Base-by-base conservation (phyloP, 805 yeast genomes). In the Metschnikowia hibisci region DNA sequence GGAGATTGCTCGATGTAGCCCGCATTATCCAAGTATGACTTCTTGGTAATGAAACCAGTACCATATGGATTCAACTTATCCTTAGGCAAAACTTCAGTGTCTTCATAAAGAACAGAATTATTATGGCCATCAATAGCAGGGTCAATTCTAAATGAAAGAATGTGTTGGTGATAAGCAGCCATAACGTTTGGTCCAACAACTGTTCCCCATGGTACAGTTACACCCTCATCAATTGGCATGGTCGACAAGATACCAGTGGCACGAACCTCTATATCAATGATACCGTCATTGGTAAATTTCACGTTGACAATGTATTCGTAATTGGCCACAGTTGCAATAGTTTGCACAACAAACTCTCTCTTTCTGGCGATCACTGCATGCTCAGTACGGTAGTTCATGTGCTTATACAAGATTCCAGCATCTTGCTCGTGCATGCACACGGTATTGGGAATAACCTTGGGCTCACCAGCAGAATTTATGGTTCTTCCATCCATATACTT, bases 211-310 rank as follows among this genome's bases (percentile, higher is more conserved):
- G 84, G 84, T 48, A 82, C 85, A 42, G 67, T 73, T 47, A 74
- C 75, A 57, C 76, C 80, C 52, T 77, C 81, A 51, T 85, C 90
- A 52, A 84, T 80, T 55, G 89, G 88, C 84, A 82, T 84, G 46
- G 95, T 85, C 28, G 91, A 84, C 53, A 85, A 73, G 57, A 85
- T 85, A 74, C 95, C 95, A 45, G 95, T 85, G 48, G 93, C 93
- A 68, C 91, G 77, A 46, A 83, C 82, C 63, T 86, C 88, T 48
- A 85, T 80, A 51, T 80, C 81, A 55, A 85, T 81, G 42, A 82
- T 81, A 57, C 90, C 95, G 52, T 82, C 88, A 64, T 80, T 87
- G 56, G 81, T 85, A 57, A 85, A 80, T 59, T 83, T 77, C 60
- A 81, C 68, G 66, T 84, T 84, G 54, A 84, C 63, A 51, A 82